phyloP scores from a whole-genome alignment of 2,329 filamentous ascomycete species.

The Basipetospora sp. region DNA sequence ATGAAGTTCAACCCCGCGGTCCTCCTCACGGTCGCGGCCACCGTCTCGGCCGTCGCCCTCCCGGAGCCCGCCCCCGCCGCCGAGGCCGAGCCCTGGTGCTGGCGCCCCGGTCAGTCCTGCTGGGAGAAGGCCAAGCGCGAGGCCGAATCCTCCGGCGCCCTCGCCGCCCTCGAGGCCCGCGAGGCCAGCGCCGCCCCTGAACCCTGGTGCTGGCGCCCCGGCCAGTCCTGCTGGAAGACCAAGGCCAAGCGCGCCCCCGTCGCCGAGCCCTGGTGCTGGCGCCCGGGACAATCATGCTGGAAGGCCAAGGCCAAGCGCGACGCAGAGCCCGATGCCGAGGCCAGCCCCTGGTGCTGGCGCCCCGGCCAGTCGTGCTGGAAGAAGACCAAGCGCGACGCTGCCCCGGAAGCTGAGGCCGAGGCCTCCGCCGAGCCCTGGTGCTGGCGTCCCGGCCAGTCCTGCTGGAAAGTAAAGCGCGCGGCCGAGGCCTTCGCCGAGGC shows the following conservation, averaged over 20 bases:
- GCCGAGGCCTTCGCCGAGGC: constrained; percentile 18
- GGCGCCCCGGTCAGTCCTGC: constrained; percentile 25
- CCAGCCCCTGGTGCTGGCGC: constrained; percentile 21
- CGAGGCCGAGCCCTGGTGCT: constrained; percentile 19
- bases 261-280: constrained; percentile 15
- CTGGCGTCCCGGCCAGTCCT: constrained; percentile 17
- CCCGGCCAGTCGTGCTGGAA: constrained; percentile 27
- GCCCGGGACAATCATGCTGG: constrained; percentile 21
- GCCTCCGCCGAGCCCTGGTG: constrained; percentile 13
- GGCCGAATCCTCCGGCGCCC: constrained; percentile 23
- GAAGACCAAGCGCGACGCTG: constrained; percentile 21
- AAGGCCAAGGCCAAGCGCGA: constrained; percentile 23
- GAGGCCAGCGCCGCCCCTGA: constrained; percentile 15
- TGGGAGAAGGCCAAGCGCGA: constrained; percentile 28
- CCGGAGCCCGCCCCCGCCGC: constrained; percentile 9
- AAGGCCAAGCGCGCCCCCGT: constrained; percentile 20
- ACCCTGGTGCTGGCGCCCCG: constrained; percentile 16
- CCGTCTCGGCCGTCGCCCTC: neutral
- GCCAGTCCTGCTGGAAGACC: constrained; percentile 24
- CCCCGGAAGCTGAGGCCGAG: constrained; percentile 11
- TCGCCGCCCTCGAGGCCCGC: constrained; percentile 16
- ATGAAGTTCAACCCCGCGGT: constrained; percentile 1
- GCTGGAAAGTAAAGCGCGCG: constrained; percentile 23
- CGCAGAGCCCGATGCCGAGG: constrained; percentile 10
- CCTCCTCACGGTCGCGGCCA: neutral